Base-by-base conservation (phyloP, 2,329 filamentous ascomycete genomes). In the Cladosporium sp. region DNA sequence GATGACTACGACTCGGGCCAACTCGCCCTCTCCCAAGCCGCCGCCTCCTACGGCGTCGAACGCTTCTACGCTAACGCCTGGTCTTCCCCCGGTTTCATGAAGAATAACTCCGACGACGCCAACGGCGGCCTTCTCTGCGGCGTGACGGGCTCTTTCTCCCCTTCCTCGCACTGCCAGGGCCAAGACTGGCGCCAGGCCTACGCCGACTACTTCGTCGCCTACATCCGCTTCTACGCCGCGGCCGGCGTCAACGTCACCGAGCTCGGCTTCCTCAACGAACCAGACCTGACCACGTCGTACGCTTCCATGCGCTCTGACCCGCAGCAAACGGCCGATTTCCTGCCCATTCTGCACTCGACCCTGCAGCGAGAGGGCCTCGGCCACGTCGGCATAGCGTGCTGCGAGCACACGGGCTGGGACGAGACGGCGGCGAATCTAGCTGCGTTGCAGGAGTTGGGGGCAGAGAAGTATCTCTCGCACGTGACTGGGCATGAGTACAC, bases 81-180 rank as follows among this genome's bases (percentile, higher is more conserved):
- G 74, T 71, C 68, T 49, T 73, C 74, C 0, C 74, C 73, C 0
- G 72, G 70, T 0, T 77, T 69, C 56, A 77, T 78, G 74, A 76
- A 77, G 64, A 75, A 68, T 2, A 50, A 39, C 34, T 59, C 60
- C 1, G 62, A 70, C 47, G 68, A 76, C 43, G 62, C 60, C 19
- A 68, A 72, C 50, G 70, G 72, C 1, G 73, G 73, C 1, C 69
- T 66, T 38, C 60, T 77, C 0, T 76, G 73, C 53, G 73, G 73
- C 37, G 72, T 73, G 32, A 58, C 64, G 51, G 61, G 62, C 12
- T 61, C 68, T 17, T 22, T 64, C 49, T 13, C 27, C 2, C 6
- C 6, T 7, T 5, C 6, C 32, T 24, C 19, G 4, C 20, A 42
- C 9, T 75, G 72, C 51, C 53, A 60, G 5, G 64, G n/a, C n/a